These are phyloP conservation scores for Noccaea bulbosa DNA, from an alignment of 345 rosid genomes.

Conservation along the genomic window DNA sequence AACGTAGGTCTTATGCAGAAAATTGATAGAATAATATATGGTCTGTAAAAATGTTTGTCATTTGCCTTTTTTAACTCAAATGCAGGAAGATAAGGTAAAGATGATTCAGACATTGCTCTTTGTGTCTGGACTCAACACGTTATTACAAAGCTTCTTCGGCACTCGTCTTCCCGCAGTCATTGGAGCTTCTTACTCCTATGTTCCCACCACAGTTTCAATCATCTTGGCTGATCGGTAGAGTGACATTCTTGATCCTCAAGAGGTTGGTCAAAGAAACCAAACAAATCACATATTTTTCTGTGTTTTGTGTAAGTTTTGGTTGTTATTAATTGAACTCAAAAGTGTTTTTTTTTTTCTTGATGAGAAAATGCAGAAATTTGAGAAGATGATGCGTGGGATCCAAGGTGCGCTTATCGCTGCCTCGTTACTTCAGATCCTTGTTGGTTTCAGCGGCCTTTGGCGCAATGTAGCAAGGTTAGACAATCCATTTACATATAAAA, in stretches of 20 bases:
- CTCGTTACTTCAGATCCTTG: conserved; percentile 78
- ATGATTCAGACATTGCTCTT: conserved; percentile 88
- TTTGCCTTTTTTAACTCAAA: conserved; percentile 9
- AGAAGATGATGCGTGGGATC: conserved; percentile 81
- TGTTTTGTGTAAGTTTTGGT: neutral
- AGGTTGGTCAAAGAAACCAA: conserved; percentile 49
- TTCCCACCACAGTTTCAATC: conserved; percentile 79
- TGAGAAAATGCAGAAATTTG: conserved; percentile 65
- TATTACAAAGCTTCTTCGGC: conserved; percentile 72
- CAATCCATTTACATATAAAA: neutral
- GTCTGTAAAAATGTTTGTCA: conserved; percentile 14
- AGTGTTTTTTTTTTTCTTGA: neutral
- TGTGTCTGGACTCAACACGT: conserved; percentile 86
- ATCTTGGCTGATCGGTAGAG: conserved; percentile 81
- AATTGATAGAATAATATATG: neutral
- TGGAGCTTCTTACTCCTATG: conserved; percentile 76
- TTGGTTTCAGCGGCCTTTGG: conserved; percentile 96
- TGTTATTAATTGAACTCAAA: neutral
- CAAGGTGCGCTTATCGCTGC: conserved; percentile 86
- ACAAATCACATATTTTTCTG: neutral
- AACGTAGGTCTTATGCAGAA: conserved; percentile 54
- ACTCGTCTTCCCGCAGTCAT: conserved; percentile 89
- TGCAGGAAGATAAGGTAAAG: conserved; percentile 85
- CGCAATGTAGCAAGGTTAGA: conserved; percentile 77
- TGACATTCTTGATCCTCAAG: conserved; percentile 68